Evolutionary conservation across 2,329 filamentous ascomycete species (phyloP).

Genomic region (Fusarium sacchari): DNA sequence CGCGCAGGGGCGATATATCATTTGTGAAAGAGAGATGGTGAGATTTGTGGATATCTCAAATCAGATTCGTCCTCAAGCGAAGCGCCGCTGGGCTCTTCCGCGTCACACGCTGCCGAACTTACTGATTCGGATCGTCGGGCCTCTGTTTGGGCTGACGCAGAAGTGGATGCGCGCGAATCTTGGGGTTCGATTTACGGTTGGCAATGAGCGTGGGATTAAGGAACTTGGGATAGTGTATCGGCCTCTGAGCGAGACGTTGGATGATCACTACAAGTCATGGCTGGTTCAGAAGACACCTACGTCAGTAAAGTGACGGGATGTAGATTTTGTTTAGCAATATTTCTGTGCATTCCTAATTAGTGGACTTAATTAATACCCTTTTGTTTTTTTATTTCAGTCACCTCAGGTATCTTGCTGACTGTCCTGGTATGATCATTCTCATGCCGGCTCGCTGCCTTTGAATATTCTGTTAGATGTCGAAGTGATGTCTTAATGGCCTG

Average conservation of each 20-base stretch:
- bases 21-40: not conserved
- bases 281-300: not conserved
- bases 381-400: no score
- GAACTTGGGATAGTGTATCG: not conserved
- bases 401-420: no score
- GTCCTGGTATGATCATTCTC: no score
- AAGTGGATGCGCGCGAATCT: conserved; percentile 1
- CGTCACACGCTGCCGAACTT: not conserved
- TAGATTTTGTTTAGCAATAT: fast-evolving
- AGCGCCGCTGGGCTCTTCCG: not conserved
- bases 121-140: not conserved
- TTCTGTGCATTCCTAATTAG: no score
- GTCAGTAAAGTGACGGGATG: not conserved
- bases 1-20: not conserved
- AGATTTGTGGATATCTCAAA: not conserved
- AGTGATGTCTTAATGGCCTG: no score
- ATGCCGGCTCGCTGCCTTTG: no score
- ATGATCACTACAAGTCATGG: conserved; percentile 1
- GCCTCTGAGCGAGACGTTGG: not conserved
- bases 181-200: not conserved
- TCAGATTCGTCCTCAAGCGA: not conserved
- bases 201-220: not conserved
- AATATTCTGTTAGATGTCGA: no score
- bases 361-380: fast-evolving
- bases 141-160: not conserved